Percentiles rank a stretch among this genome's conserved stretches.
These are phyloP conservation scores for Morella rubra DNA, from an alignment of 306 rosid genomes.

Conservation along the genomic window DNA sequence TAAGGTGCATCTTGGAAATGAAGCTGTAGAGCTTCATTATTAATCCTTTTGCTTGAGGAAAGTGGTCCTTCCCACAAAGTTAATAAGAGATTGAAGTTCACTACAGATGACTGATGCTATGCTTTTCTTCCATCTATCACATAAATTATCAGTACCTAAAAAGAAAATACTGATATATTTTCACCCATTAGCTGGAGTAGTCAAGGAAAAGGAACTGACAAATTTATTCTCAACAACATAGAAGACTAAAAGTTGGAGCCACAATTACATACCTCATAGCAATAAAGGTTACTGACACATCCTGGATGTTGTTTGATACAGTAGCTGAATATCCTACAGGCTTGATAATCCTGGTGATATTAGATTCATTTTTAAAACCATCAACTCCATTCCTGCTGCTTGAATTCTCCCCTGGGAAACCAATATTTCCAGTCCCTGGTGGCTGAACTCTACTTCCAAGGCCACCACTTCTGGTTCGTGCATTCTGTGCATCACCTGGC, in stretches of 20 bases:
- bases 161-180: neutral
- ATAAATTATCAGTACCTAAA: neutral
- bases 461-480: conserved; percentile 32
- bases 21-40: neutral
- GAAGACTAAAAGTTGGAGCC: conserved; percentile 16
- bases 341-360: conserved; percentile 73
- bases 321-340: conserved; percentile 73
- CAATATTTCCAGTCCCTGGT: conserved; percentile 28
- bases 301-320: conserved; percentile 49
- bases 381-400: conserved; percentile 34
- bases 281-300: conserved; percentile 63
- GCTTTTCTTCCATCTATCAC: neutral
- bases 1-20: neutral
- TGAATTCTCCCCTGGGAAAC: conserved; percentile 39
- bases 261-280: conserved; percentile 66
- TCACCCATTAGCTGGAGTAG: neutral
- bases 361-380: conserved; percentile 36
- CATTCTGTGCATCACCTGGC: conserved; percentile 37
- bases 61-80: neutral
- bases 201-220: neutral
- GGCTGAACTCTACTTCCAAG: conserved; percentile 36
- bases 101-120: neutral
- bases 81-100: neutral
- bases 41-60: neutral
- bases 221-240: conserved; percentile 4